A percentile compares a stretch with the other conserved stretches of the same genome.
phyloP scores from a whole-genome alignment of 306 rosid species.

The Cucumis sativus region Cucumber_9930_V3 NC_026661.2:10926001-10926500 shows the following conservation, averaged over 20 bases:
- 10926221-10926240: constrained; percentile 34
- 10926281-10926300: constrained; percentile 29
- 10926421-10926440: constrained; percentile 27
- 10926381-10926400: constrained; percentile 15
- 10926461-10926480: constrained; percentile 29
- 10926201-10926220: constrained; percentile 29
- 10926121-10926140: constrained; percentile 13
- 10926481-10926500: constrained; percentile 18
- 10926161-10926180: constrained; percentile 7
- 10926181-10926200: constrained; percentile 3
- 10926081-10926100: constrained; percentile 6
- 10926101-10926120: constrained; percentile 22
- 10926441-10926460: constrained; percentile 23
- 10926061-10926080: constrained; percentile 18
- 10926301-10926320: constrained; percentile 30
- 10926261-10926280: constrained; percentile 18
- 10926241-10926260: constrained; percentile 29
- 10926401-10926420: constrained; percentile 26
- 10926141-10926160: constrained; percentile 21
- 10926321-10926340: constrained; percentile 14
- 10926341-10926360: constrained; percentile 23
- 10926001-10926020: constrained; percentile 44
- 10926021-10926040: constrained; percentile 25
- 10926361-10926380: constrained; percentile 31
- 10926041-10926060: constrained; percentile 14